Evolutionary conservation across 2,329 filamentous ascomycete species (phyloP), one percentile per base, ranked within the genome.

Genomic region (Metarhizium album): DNA sequence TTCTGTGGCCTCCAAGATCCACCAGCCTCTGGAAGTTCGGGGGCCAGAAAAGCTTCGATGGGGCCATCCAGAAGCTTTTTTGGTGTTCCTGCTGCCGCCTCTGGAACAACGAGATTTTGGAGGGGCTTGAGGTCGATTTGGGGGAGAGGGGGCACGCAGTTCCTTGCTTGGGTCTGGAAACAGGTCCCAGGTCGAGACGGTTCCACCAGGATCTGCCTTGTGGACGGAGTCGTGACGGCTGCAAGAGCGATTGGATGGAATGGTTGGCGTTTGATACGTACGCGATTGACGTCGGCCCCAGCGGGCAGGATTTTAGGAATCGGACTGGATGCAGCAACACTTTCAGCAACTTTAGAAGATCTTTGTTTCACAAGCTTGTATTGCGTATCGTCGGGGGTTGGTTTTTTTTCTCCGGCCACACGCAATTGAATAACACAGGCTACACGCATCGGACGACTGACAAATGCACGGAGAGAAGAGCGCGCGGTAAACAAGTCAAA

Each of bases 11-110:
- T 50, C 53, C 48, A 51, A 51, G 52, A 54, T 57, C 57, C 57
- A 59, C 57, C 45, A 42, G 43, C 46, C 48, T 37, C 23, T 9
- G 16, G 24, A 46, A 27, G 38, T 49, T 52, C 42, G 46, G 49
- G 53, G 53, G 51, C 54, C 53, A 52, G 52, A 53, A 58, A 57
- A 57, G 52, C 58, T 60, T 60, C 58, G 54, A 57, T 53, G 54
- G 51, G 42, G 45, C 46, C 7, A 45, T 38, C 49, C 56, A 53
- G 58, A 60, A 60, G 54, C 54, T 47, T 52, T n/a, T 56, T 1
- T 54, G 55, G 52, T 54, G 51, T 56, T 53, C 45, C 51, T 52
- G 53, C 53, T 42, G 23, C 46, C 33, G n/a, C n/a, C 42, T 38
- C 50, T 53, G 49, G 46, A 52, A 51, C 53, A 48, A 49, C 49